phyloP scores from a whole-genome alignment of 495 filamentous ascomycete genomes.

The Beverwykella pulmonaria region DNA sequence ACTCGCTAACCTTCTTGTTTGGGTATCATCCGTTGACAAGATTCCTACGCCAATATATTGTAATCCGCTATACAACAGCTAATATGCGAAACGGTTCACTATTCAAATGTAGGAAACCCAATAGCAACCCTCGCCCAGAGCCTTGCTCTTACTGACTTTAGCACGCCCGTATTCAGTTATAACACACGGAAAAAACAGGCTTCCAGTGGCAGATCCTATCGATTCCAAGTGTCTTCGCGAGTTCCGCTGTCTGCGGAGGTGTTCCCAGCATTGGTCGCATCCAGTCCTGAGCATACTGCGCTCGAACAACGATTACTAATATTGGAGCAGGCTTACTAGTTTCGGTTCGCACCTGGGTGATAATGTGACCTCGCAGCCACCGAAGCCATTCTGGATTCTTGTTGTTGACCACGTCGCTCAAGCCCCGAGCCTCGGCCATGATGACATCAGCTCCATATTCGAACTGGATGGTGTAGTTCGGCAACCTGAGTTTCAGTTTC shows the following conservation, averaged over 20 bases:
- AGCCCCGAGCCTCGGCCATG: neutral
- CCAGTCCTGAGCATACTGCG: neutral
- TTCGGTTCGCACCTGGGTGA: conserved; percentile 1
- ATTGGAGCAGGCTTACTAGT: neutral
- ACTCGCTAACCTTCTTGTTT: too few relatives aligned
- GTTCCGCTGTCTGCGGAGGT: neutral
- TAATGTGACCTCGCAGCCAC: conserved; percentile 1
- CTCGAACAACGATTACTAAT: neutral
- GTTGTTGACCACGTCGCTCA: conserved; percentile 10
- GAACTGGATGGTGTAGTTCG: conserved; percentile 13
- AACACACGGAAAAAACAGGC: neutral
- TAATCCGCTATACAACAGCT: too few relatives aligned
- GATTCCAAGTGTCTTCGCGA: neutral
- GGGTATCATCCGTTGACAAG: neutral
- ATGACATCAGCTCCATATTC: neutral
- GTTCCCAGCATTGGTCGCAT: neutral
- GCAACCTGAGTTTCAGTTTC: conserved; percentile 4
- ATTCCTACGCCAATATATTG: too few relatives aligned
- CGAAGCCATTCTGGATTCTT: conserved; percentile 5
- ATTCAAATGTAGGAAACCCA: too few relatives aligned
- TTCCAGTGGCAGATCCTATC: neutral
- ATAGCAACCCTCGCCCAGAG: too few relatives aligned
- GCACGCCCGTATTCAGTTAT: neutral
- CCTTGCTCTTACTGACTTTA: too few relatives aligned
- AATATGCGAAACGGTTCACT: too few relatives aligned